A percentile compares a stretch with the other conserved stretches of the same genome.
phyloP scores from a whole-genome alignment of 352 stramenopile genomes.

The Phytophthora pisi region DNA sequence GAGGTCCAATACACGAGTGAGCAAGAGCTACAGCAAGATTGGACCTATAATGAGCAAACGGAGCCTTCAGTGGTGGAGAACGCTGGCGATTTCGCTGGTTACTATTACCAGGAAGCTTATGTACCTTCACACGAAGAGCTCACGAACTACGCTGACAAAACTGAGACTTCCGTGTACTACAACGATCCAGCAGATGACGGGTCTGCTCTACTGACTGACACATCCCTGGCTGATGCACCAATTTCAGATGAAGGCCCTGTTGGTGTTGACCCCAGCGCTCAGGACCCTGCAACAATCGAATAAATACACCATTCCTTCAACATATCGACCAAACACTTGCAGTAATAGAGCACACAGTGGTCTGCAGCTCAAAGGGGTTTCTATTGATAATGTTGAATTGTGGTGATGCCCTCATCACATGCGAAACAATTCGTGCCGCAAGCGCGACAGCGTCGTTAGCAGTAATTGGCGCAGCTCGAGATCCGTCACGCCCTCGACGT shows the following conservation, averaged over 20 bases:
- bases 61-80: constrained; percentile 1
- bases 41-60: constrained; percentile 3
- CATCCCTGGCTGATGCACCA: neutral
- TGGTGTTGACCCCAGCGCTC: neutral
- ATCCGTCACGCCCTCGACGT: constrained; percentile 49
- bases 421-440: constrained; percentile 82
- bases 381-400: constrained; percentile 21
- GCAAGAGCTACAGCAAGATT: constrained; percentile 3
- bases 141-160: neutral
- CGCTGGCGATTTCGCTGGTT: constrained; percentile 7
- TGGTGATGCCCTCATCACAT: constrained; percentile 55
- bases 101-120: constrained; percentile 2
- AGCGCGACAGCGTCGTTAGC: constrained; percentile 64
- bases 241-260: neutral
- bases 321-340: constrained; percentile 6
- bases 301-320: neutral
- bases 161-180: neutral
- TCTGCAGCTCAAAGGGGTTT: constrained; percentile 3
- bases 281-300: neutral
- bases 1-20: neutral
- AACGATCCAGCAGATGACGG: constrained; percentile 2
- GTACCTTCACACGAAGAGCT: constrained; percentile 12
- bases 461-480: constrained; percentile 49
- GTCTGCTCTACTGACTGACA: neutral
- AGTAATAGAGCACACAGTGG: neutral